Base-by-base conservation (phyloP, 192 early-diverging fungal species). In the Podila horticola region DNA sequence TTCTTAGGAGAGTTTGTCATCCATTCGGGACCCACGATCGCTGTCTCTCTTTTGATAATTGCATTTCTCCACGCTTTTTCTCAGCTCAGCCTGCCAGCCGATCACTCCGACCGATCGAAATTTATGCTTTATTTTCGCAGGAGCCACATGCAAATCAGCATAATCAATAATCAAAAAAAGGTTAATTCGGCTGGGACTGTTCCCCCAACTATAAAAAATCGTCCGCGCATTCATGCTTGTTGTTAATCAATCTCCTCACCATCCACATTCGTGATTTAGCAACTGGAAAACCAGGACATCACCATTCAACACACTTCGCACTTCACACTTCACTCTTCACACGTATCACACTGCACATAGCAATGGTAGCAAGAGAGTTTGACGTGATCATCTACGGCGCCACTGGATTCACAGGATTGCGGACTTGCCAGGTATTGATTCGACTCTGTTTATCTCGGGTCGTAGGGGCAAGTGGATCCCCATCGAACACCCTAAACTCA, bases 391-490 rank as follows among this genome's bases (percentile, higher is more conserved):
- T 93, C 31, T 94, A 88, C 84, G 96, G 96, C 8, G 95, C 94
- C 17, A 93, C 94, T 8, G 92, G 96, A 29, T 96, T 96, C 79
- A 96, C 96, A 6, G 96, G 96, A 13, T 67, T 75, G 3, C 82
- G 90, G 30, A 89, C 93, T 10, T 26, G 91, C 88, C 38, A 93
- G 94, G 82, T 93, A 95, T 51, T 33, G 62, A 77, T 29, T 67
- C 48, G 24, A 4, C 20, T 13, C 9, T 33, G 15, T 24, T n/a
- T 33, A 33, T 15, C 51, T 58, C 55, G 10, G n/a, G 2, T 33
- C 11, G 4, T 5, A 36, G 9, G 2, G 3, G 34, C 15, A n/a
- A 26, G 10, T 22, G 12, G 29, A 29, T 9, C 11, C 22, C 29
- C 28, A 49, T 3, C 58, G 38, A 64, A 36, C 3, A 0, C 34